Evolutionary conservation across 1,284 basidiomycete genomes (phyloP).

Genomic region (Phenoliferia sp.): DNA sequence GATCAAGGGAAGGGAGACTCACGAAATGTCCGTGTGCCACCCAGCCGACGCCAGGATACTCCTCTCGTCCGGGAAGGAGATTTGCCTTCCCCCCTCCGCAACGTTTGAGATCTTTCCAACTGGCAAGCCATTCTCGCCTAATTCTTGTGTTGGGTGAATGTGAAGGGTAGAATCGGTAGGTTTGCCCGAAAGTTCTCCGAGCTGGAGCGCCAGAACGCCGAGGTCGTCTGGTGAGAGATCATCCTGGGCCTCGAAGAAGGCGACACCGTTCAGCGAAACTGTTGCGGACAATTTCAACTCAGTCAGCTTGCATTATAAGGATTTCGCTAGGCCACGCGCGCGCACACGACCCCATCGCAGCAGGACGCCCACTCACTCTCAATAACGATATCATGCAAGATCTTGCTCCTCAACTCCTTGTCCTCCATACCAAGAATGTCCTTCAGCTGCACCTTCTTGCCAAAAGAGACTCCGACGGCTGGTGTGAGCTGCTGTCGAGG

Average conservation of each 20-base stretch:
- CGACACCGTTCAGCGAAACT: slow-evolving; percentile 64
- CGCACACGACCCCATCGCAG: not conserved
- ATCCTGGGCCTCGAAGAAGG: slow-evolving; percentile 62
- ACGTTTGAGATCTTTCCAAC: slow-evolving; percentile 36
- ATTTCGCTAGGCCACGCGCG: not conserved
- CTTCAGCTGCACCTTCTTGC: slow-evolving; percentile 11
- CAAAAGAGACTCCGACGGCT: slow-evolving; percentile 25
- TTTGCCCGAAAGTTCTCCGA: slow-evolving; percentile 58
- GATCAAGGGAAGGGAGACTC: not conserved
- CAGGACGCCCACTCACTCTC: slow-evolving; percentile 9
- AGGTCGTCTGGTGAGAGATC: slow-evolving; percentile 44
- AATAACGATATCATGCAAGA: slow-evolving; percentile 19
- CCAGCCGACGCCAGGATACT: not conserved
- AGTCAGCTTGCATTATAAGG: no score
- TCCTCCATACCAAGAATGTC: slow-evolving; percentile 17
- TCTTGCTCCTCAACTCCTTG: slow-evolving; percentile 13
- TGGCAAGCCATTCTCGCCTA: slow-evolving; percentile 40
- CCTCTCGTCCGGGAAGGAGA: slow-evolving; percentile 1
- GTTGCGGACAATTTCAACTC: no score
- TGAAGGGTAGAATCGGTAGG: slow-evolving; percentile 56
- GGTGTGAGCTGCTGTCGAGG: slow-evolving; percentile 10
- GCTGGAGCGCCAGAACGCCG: slow-evolving; percentile 45
- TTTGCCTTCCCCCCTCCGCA: slow-evolving; percentile 18
- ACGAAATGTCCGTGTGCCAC: slow-evolving; percentile 1
- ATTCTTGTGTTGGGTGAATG: slow-evolving; percentile 59